Evolutionary conservation across 495 filamentous ascomycete species (phyloP).

Genomic region (Talaromyces borbonicus): DNA sequence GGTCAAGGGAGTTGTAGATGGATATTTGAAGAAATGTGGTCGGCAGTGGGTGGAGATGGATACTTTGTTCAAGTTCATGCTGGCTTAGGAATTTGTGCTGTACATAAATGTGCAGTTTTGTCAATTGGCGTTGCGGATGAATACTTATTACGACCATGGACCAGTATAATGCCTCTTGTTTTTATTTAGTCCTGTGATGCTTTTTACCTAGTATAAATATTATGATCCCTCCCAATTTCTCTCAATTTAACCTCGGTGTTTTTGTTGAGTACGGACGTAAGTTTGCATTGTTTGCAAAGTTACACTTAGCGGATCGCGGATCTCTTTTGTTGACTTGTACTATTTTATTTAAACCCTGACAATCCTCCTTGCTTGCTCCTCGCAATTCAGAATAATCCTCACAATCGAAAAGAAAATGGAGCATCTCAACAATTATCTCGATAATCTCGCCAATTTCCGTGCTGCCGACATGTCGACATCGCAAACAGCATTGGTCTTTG

Average conservation of each 20-base stretch:
- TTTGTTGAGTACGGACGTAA: too few relatives aligned
- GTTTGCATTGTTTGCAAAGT: too few relatives aligned
- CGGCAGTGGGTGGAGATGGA: slow-evolving; percentile 96
- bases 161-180: background rate
- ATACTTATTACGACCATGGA: background rate
- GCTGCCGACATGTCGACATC: slow-evolving; percentile 7
- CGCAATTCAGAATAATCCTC: too few relatives aligned
- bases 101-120: background rate
- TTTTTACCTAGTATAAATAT: too few relatives aligned
- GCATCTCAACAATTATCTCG: slow-evolving; percentile 21
- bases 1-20: slow-evolving; percentile 67
- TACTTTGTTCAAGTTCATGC: slow-evolving; percentile 67
- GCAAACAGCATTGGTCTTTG: slow-evolving; percentile 4
- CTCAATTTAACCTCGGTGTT: too few relatives aligned
- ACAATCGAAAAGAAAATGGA: too few relatives aligned
- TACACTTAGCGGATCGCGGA: too few relatives aligned
- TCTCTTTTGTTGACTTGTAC: too few relatives aligned
- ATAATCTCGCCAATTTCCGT: slow-evolving; percentile 20
- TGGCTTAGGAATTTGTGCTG: slow-evolving; percentile 13
- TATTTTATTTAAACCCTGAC: too few relatives aligned
- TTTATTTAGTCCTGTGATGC: too few relatives aligned
- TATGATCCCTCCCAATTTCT: too few relatives aligned
- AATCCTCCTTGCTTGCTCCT: too few relatives aligned
- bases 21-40: slow-evolving; percentile 86
- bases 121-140: background rate